Conservation (phyloP, 306 rosid genomes). For the Vigna angularis region DNA sequence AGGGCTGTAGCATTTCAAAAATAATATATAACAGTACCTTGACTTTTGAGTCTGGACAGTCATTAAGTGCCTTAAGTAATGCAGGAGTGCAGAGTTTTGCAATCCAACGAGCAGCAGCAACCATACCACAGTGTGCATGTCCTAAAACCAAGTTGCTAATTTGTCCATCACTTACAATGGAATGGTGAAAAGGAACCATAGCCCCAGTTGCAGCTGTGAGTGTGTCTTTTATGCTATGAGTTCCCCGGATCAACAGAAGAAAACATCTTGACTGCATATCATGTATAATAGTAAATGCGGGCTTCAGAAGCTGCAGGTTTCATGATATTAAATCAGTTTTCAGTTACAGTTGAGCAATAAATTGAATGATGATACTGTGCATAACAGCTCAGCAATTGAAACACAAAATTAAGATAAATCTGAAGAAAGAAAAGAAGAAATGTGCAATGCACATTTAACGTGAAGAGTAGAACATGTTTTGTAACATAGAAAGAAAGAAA, state of each 20-base stretch:
- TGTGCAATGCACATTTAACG: background rate
- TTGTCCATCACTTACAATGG: slow-evolving; percentile 75
- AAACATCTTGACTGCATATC: slow-evolving; percentile 70
- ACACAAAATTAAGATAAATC: background rate
- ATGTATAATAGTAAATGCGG: slow-evolving; percentile 75
- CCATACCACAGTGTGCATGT: slow-evolving; percentile 99
- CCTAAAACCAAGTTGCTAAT: slow-evolving; percentile 78
- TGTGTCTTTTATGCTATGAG: slow-evolving; percentile 89
- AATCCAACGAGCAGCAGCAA: slow-evolving; percentile 99
- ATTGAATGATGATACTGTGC: background rate
- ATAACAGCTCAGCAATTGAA: slow-evolving; percentile 8
- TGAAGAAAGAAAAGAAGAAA: no score
- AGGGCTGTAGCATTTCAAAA: background rate
- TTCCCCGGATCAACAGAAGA: slow-evolving; percentile 85
- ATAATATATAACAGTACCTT: slow-evolving; percentile 58
- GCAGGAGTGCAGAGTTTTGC: slow-evolving; percentile 89
- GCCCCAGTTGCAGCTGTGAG: slow-evolving; percentile 87
- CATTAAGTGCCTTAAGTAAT: slow-evolving; percentile 74
- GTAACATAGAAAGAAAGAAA: no score
- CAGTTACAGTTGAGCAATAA: slow-evolving; percentile 8
- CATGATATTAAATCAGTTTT: slow-evolving; percentile 39
- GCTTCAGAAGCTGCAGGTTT: slow-evolving; percentile 79
- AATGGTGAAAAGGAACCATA: slow-evolving; percentile 87
- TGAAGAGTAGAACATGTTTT: background rate
- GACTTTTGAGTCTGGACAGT: slow-evolving; percentile 79